A percentile compares a stretch with the other conserved stretches of the same genome.
phyloP scores from a whole-genome alignment of 495 filamentous ascomycete species.

The Penicillium egyptiacum region DNA sequence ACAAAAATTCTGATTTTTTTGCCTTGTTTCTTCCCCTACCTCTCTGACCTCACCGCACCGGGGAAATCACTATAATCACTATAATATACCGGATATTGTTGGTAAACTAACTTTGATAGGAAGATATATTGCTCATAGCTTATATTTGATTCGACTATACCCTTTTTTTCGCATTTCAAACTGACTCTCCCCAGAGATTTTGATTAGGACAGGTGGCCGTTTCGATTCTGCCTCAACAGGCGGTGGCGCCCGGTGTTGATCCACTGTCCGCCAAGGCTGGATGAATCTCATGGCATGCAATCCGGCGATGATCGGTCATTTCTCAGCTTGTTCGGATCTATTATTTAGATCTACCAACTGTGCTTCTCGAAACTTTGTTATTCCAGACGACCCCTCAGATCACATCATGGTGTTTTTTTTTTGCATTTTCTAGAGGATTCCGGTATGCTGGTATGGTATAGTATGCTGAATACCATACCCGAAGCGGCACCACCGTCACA shows the following conservation, averaged over 20 bases:
- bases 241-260: conserved; percentile 23
- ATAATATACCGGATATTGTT: background rate
- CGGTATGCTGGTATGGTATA: conserved; percentile 14
- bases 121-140: background rate
- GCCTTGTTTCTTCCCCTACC: conserved; percentile 27
- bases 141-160: background rate
- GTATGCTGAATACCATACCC: conserved; percentile 32
- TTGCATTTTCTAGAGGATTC: conserved; percentile 22
- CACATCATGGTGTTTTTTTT: conserved; percentile 3
- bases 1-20: conserved; percentile 39
- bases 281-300: conserved; percentile 28
- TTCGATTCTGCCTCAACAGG: conserved; percentile 19
- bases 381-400: background rate
- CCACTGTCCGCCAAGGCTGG: conserved; percentile 26
- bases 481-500: conserved; percentile 14
- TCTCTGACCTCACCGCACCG: conserved; percentile 13
- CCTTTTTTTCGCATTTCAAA: background rate
- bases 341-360: conserved; percentile 1
- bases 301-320: conserved; percentile 17
- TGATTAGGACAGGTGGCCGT: conserved; percentile 28
- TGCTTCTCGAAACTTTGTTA: background rate
- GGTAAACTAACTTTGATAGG: background rate
- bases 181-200: conserved; percentile 9
- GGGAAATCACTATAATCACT: background rate
- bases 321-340: conserved; percentile 2